Base-by-base conservation (phyloP, 2,329 filamentous ascomycete genomes). In the Cryphonectria carpinicola region DNA sequence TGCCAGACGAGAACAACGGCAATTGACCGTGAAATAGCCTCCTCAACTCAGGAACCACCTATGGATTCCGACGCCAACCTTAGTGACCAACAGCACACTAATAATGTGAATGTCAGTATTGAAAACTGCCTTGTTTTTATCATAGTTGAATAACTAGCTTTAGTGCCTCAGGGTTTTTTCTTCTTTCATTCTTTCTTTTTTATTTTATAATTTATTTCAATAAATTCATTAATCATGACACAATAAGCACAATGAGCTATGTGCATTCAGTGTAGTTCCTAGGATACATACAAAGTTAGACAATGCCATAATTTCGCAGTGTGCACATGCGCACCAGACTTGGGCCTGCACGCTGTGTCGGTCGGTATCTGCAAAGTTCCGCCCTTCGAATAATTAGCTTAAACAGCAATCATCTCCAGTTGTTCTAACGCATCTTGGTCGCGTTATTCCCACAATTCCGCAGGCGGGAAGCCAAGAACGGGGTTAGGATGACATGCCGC, bases 401-500 rank as follows among this genome's bases (percentile, higher is more conserved):
- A n/a, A 10, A 28, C 13, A 56, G n/a, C 13, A 28, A 56, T 14
- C 8, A 5, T 28, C n/a, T 56, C 11, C 25, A 56, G 25, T n/a
- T 56, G n/a, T 5, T 56, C 28, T 35, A 58, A 35, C 25, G 54
- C 28, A 32, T 58, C 54, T 11, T 32, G 25, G 25, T 58, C 17
- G 28, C 28, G 35, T 35, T 19, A 32, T 58, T 35, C 41, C 41
- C 61, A 64, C 37, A 41, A 25, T 25, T 19, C 41, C 19, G 19
- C 37, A 41, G 41, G 61, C 13, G 11, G 39, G 54, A 7, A n/a
- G 46, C 61, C 8, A 17, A 66, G 28, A 52, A 13, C 64, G 64
- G 64, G 46, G 43, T 66, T 66, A 66, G 64, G 64, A n/a, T 10
- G 13, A 13, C 13, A 35, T 66, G 37, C 64, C 64, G 64, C 46